phyloP scores from a whole-genome alignment of 73 alveolate genomes.

The Paramecium bursaria region DNA sequence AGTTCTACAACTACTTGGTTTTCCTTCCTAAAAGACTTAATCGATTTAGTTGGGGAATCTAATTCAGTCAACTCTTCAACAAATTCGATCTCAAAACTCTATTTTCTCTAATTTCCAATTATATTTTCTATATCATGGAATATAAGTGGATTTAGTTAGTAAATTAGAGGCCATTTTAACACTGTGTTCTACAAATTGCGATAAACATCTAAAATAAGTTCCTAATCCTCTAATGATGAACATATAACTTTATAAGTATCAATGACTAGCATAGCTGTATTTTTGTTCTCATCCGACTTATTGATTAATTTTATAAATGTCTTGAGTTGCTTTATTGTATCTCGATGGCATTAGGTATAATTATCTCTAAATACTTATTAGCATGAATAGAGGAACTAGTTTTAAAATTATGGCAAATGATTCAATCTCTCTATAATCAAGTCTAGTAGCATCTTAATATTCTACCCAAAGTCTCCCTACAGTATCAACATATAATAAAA shows the following conservation, averaged over 20 bases:
- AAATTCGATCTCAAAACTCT: neutral
- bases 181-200: neutral
- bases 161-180: constrained; percentile 43
- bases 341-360: too few relatives aligned
- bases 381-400: neutral
- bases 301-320: too few relatives aligned
- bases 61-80: constrained; percentile 47
- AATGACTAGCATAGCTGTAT: neutral
- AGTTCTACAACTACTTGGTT: constrained; percentile 38
- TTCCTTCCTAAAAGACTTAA: constrained; percentile 33
- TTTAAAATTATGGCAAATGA: neutral
- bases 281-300: neutral
- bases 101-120: constrained; percentile 18
- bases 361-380: too few relatives aligned
- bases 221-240: constrained; percentile 5
- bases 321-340: too few relatives aligned
- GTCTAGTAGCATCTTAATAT: neutral
- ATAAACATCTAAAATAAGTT: constrained; percentile 27
- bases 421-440: neutral
- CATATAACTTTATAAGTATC: constrained; percentile 18
- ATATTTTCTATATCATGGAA: constrained; percentile 49
- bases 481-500: neutral
- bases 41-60: constrained; percentile 50
- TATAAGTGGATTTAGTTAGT: constrained; percentile 25
- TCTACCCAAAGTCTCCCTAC: neutral